Percentiles rank a stretch among this genome's conserved stretches.
phyloP scores from a whole-genome alignment of 352 stramenopile genomes.

The Thalassiosira mediterranea region DNA sequence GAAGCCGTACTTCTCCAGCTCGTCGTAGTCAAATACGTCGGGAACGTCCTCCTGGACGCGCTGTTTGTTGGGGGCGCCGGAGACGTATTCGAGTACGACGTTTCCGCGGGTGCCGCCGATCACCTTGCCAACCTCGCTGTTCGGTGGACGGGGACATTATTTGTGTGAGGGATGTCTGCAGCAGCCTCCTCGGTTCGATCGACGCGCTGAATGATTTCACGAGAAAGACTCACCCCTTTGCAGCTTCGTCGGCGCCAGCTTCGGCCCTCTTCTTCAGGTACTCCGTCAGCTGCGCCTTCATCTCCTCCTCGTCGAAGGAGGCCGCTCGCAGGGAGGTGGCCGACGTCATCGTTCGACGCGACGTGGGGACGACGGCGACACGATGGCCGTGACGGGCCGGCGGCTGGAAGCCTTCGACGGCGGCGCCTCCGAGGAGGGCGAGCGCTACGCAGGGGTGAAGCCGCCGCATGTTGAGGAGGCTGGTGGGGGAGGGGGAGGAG shows the following conservation, averaged over 20 bases:
- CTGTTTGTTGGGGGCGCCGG: conserved; percentile 69
- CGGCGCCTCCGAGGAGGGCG: conserved; percentile 6
- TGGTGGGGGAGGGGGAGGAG: too few relatives aligned
- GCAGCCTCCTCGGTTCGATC: too few relatives aligned
- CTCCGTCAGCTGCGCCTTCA: conserved; percentile 69
- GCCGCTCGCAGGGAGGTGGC: conserved; percentile 8
- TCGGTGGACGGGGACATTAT: too few relatives aligned
- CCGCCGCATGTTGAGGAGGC: conserved; percentile 9
- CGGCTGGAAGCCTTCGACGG: conserved; percentile 18
- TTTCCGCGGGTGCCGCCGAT: conserved; percentile 79
- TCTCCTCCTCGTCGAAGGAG: conserved; percentile 33
- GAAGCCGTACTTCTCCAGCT: conserved; percentile 77
- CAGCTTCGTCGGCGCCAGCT: conserved; percentile 61
- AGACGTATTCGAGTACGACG: conserved; percentile 73
- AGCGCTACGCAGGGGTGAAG: conserved; percentile 12
- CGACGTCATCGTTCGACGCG: not conserved
- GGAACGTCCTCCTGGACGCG: conserved; percentile 60
- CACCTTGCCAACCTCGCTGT: conserved; percentile 68
- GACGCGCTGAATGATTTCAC: too few relatives aligned
- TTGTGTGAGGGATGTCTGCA: too few relatives aligned
- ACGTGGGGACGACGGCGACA: too few relatives aligned
- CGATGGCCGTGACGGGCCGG: too few relatives aligned
- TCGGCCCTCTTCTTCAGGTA: conserved; percentile 74
- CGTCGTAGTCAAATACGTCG: conserved; percentile 79
- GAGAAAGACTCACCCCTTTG: conserved; percentile 60